phyloP scores from a whole-genome alignment of 2,329 filamentous ascomycete genomes.

The Sordariomycetes sp. region DNA sequence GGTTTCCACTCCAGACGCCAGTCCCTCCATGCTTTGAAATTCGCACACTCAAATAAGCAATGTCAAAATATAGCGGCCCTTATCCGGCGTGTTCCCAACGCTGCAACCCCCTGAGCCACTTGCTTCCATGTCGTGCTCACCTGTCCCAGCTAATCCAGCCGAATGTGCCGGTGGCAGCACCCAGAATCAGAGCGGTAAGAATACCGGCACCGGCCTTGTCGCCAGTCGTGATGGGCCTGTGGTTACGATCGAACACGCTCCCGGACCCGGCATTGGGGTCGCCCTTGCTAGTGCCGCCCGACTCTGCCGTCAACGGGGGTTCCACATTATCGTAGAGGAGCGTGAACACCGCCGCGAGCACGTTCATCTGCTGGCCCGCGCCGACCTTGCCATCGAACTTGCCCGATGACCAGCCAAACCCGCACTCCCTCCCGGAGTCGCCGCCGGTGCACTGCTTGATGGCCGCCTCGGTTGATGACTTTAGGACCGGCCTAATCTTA shows the following conservation, averaged over 20 bases:
- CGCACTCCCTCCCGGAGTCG: constrained; percentile 35
- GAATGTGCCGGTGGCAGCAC: constrained; percentile 26
- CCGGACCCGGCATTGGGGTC: constrained; percentile 29
- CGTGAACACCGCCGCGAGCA: constrained; percentile 42
- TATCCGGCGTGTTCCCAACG: background rate
- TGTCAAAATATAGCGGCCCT: background rate
- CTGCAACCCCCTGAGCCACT: background rate
- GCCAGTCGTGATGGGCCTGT: constrained; percentile 26
- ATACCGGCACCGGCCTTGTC: constrained; percentile 38
- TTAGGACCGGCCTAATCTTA: constrained; percentile 39
- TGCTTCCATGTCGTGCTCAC: constrained; percentile 9
- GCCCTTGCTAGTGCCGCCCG: constrained; percentile 40
- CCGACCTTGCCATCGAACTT: constrained; percentile 43
- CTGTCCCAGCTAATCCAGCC: constrained; percentile 36
- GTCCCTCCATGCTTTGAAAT: background rate
- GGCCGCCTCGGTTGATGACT: constrained; percentile 40
- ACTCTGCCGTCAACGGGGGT: constrained; percentile 30
- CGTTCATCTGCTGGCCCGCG: constrained; percentile 51
- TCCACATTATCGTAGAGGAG: constrained; percentile 32
- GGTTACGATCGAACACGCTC: constrained; percentile 19
- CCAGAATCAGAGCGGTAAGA: constrained; percentile 32
- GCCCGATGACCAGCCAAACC: constrained; percentile 40
- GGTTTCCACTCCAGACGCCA: background rate
- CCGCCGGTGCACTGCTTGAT: constrained; percentile 44
- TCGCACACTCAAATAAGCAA: background rate